Base-by-base conservation (phyloP, 176 grass and related monocot genomes). In the Raddia guianensis region DNA sequence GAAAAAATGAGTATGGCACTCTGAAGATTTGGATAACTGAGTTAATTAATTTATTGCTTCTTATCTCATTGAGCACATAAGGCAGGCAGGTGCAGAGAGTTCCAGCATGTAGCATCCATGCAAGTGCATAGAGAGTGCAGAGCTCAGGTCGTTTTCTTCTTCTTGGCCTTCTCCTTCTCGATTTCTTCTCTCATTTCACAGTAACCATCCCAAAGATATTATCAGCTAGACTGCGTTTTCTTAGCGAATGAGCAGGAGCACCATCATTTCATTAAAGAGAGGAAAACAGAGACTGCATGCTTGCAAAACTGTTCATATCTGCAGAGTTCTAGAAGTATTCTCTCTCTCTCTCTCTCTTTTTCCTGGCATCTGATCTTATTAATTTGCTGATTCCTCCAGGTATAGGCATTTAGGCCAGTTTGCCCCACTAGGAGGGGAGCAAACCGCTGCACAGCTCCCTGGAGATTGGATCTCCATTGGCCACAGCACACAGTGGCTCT, bases 381-480 rank as follows among this genome's bases (percentile, higher is more conserved):
- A 8, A 62, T 86, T 68, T 73, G 2, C 6, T 37, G 20, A 49
- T 84, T 58, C 43, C 64, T 80, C 15, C 74, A 98, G 95, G 75
- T 98, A 94, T 44, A 91, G 86, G 78, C 95, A 98, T 91, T 84
- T 98, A 11, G 92, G 95, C 57, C 92, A 98, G 82, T 98, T 98
- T 83, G 95, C 95, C 46, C 92, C 95, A 45, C 80, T 94, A 81
- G 95, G 95, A 76, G 95, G 92, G 16, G 95, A 98, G 82, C 92
- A 98, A 84, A 94, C 95, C 15, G 95, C 92, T 13, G 95, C 95
- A 80, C 87, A 98, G 75, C 86, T 98, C 37, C 92, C 95, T 0
- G 90, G 95, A 54, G 95, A 98, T 86, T 98, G 95, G 95, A 87
- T 98, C 77, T 94, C 88, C 78, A 95, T 98, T 79, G 95, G 95